Base-by-base conservation (phyloP, 148 eudicot genomes). In the Silene conica region DNA sequence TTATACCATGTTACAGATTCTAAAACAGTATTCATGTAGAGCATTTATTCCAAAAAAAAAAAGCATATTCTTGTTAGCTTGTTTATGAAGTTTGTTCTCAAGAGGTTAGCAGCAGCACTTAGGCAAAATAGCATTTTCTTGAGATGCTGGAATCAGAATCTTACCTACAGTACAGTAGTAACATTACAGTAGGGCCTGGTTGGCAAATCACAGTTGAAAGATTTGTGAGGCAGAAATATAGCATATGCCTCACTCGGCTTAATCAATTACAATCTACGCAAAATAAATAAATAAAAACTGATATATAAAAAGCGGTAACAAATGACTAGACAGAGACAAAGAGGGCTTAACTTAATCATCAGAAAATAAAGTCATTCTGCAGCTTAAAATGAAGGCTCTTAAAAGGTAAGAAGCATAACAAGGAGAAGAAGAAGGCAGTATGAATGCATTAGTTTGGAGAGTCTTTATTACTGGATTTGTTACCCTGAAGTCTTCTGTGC, bases 401-500 rank as follows among this genome's bases (percentile, higher is more conserved):
- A 19, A 55, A 19, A 26, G 19, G 50, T 46, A 62, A 21, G 2
- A 63, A 15, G 19, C 66, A 61, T 13, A 5, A 21, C 62, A 67
- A 26, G 15, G 12, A 15, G 57, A 5, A 21, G 63, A 67, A 26
- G 15, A 18, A 15, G 57, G 34, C n/a, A 12, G 10, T 43, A 18
- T 38, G 1, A 6, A 57, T 73, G 45, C 10, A 71, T 80, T 85
- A 86, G 60, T 67, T 72, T 38, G 78, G 82, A 66, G 64, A 45
- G 63, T 34, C 52, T 18, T 85, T 70, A 66, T 63, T 71, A 65
- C 78, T 82, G 34, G 83, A 75, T 71, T 75, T 81, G 76, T 63
- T 80, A 62, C 79, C 81, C 20, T 67, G 61, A 72, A 89, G 69
- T 79, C 89, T 87, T 87, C 25, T 88, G 75, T 67, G 81, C 96